A percentile compares a stretch with the other conserved stretches of the same genome.
These are phyloP conservation scores for Betula pendula DNA, from an alignment of 306 rosid species.

Conservation along the genomic window DNA sequence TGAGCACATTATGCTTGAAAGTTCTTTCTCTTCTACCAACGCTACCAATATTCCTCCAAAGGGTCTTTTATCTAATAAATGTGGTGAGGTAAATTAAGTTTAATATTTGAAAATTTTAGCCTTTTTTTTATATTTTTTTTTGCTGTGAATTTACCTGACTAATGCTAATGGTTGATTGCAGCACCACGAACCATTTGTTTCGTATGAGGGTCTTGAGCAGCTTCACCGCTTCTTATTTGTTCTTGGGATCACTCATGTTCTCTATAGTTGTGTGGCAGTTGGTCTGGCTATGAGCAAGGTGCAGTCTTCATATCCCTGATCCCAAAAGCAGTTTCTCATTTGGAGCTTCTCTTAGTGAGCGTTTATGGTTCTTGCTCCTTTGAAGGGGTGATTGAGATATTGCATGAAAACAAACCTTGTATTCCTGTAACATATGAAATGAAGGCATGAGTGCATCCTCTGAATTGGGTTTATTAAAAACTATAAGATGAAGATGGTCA, in stretches of 20 bases:
- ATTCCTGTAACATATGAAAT: not conserved
- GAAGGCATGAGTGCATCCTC: not conserved
- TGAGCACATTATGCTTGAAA: constrained; percentile 37
- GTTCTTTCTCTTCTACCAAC: constrained; percentile 41
- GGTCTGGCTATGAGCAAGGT: constrained; percentile 87
- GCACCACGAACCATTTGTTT: constrained; percentile 96
- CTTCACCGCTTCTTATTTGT: constrained; percentile 91
- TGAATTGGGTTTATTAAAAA: not conserved
- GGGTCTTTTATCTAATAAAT: constrained; percentile 49
- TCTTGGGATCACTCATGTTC: constrained; percentile 92
- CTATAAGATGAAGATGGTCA: not conserved
- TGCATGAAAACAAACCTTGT: not conserved
- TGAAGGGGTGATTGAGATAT: not conserved
- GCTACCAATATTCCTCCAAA: constrained; percentile 41
- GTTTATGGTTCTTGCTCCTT: not conserved
- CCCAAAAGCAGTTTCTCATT: not conserved
- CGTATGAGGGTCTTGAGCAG: constrained; percentile 94
- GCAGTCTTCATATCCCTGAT: constrained; percentile 24
- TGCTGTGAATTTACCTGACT: constrained; percentile 3
- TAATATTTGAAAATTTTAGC: not conserved
- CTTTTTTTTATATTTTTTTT: too few relatives aligned
- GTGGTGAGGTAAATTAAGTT: constrained; percentile 62
- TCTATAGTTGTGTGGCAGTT: constrained; percentile 89
- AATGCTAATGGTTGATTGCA: constrained; percentile 39
- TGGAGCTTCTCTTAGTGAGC: too few relatives aligned